phyloP scores from a whole-genome alignment of 2,329 filamentous ascomycete genomes.

The Trichocomaceae sp. region DNA sequence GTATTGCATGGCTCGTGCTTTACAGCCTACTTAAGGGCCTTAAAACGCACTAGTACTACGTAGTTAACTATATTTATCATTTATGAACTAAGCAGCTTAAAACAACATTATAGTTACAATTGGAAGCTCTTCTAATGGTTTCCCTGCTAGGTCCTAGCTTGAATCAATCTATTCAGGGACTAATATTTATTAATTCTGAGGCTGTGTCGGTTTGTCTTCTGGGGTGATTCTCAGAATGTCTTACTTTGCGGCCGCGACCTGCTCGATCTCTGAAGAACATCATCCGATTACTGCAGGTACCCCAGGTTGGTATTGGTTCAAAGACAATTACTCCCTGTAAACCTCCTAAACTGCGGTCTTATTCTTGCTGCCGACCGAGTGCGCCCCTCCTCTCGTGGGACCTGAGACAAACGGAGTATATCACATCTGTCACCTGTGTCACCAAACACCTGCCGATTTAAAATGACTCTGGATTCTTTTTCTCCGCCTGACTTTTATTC shows the following conservation, averaged over 20 bases:
- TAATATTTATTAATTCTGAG: constrained; percentile 1
- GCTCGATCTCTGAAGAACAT: constrained; percentile 1
- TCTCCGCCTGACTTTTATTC: neutral
- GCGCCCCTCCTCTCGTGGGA: neutral
- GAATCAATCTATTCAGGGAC: neutral
- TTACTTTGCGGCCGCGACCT: constrained; percentile 14
- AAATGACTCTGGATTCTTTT: neutral
- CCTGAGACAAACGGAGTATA: neutral
- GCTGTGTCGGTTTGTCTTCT: constrained; percentile 6
- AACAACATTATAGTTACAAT: too few relatives aligned
- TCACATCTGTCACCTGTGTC: neutral
- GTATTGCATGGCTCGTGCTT: neutral
- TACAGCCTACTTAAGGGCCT: neutral
- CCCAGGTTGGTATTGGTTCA: neutral
- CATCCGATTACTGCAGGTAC: constrained; percentile 1
- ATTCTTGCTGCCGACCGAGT: neutral
- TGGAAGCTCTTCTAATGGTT: neutral
- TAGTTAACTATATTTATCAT: too few relatives aligned
- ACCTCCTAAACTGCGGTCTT: neutral
- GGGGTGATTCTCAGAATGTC: constrained; percentile 18
- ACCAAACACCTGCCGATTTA: neutral
- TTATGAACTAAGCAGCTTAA: neutral
- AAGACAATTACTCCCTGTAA: neutral
- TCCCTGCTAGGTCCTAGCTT: neutral
- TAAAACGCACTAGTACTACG: neutral